Percentiles rank a stretch among this genome's conserved stretches.
Evolutionary conservation across 2,329 filamentous ascomycete genomes (phyloP).

Genomic region (Zymoseptoria brevis): DNA sequence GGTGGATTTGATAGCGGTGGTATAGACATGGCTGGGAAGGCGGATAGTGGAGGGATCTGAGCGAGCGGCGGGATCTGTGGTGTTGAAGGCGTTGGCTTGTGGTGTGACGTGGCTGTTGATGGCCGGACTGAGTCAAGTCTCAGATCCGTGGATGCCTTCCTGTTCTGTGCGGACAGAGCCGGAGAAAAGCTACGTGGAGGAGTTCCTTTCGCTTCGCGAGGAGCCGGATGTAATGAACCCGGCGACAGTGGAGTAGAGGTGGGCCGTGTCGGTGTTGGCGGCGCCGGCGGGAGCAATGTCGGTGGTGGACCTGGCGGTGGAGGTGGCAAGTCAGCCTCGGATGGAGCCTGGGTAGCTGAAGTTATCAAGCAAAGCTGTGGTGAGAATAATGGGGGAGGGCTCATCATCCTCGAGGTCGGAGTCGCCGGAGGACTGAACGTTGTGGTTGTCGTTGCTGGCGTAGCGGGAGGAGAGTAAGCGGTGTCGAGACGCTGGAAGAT

Average conservation of each 20-base stretch:
- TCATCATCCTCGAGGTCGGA: not conserved
- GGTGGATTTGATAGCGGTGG: not conserved
- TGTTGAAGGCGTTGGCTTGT: not conserved
- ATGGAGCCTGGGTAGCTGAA: not conserved
- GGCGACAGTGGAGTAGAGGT: not conserved
- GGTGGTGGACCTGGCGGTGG: not conserved
- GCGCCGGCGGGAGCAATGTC: not conserved
- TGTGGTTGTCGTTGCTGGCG: not conserved
- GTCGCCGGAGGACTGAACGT: not conserved
- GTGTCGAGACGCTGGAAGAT: not conserved
- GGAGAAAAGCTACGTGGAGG: not conserved
- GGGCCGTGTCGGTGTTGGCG: not conserved
- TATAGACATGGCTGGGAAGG: not conserved
- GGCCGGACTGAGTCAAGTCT: not conserved
- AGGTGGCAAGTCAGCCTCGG: not conserved
- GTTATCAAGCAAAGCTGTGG: not conserved
- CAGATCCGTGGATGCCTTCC: not conserved
- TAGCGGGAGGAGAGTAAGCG: not conserved
- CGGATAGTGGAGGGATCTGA: not conserved
- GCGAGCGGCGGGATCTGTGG: not conserved
- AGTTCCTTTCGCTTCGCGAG: not conserved
- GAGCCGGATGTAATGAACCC: not conserved
- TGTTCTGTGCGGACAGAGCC: not conserved
- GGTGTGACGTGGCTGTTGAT: not conserved
- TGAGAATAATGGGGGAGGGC: not conserved